A percentile compares a stretch with the other conserved stretches of the same genome.
Conservation (phyloP, 805 yeast genomes). For the Scheffersomyces spartinae region DNA sequence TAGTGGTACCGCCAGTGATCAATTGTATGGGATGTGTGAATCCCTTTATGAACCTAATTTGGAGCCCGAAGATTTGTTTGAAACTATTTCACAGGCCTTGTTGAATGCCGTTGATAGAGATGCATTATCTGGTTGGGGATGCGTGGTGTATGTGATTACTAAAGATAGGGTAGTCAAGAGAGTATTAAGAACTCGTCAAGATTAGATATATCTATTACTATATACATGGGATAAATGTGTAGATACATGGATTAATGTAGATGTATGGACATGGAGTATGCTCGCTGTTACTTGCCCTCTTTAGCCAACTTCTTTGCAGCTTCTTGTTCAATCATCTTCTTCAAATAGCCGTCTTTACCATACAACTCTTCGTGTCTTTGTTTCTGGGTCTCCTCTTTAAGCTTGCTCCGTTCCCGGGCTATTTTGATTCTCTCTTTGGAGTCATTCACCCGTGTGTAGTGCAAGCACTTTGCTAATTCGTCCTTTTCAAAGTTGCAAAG, state of each 20-base stretch:
- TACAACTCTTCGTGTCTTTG: conserved; percentile 63
- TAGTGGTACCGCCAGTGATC: conserved; percentile 94
- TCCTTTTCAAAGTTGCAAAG: conserved; percentile 77
- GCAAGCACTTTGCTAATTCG: conserved; percentile 68
- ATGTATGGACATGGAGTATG: too few relatives aligned
- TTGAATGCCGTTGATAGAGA: conserved; percentile 95
- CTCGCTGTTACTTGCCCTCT: conserved; percentile 12
- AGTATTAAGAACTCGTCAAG: conserved; percentile 89
- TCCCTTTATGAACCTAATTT: conserved; percentile 86
- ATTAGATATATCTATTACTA: conserved; percentile 41
- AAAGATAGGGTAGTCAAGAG: conserved; percentile 86
- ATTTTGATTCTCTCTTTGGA: conserved; percentile 44
- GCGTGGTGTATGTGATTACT: conserved; percentile 82
- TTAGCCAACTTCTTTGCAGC: conserved; percentile 28
- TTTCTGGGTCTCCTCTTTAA: conserved; percentile 45
- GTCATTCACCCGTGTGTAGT: conserved; percentile 56
- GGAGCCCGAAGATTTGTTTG: conserved; percentile 91
- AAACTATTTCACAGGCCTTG: conserved; percentile 88
- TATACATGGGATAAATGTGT: too few relatives aligned
- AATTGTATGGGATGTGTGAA: conserved; percentile 97
- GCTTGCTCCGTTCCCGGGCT: conserved; percentile 46
- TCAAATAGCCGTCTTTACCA: conserved; percentile 64
- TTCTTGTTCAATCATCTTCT: conserved; percentile 43
- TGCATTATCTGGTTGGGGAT: conserved; percentile 98
- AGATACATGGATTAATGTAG: too few relatives aligned